Evolutionary conservation across 1,284 basidiomycete species (phyloP).

Genomic region (Thecaphora thlaspeos): DNA sequence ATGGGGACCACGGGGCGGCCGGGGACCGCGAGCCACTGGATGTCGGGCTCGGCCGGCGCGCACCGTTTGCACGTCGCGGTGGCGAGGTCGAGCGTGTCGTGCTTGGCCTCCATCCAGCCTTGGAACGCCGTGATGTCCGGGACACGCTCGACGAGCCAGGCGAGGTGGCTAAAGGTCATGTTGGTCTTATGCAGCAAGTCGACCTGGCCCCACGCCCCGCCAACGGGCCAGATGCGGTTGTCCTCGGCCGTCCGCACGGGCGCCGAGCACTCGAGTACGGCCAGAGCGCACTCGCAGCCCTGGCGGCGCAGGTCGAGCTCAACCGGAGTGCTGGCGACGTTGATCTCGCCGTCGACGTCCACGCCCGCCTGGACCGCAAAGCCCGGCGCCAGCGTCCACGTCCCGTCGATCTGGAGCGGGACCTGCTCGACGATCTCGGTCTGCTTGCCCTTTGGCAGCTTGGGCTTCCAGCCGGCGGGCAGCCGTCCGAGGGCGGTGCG

Average conservation of each 20-base stretch:
- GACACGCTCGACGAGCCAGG: constrained; percentile 43
- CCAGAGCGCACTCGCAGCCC: constrained; percentile 29
- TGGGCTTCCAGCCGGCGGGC: constrained; percentile 36
- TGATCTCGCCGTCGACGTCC: constrained; percentile 22
- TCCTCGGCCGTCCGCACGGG: constrained; percentile 15
- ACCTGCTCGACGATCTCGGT: constrained; percentile 24
- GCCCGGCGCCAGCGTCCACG: constrained; percentile 19
- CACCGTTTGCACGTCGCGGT: constrained; percentile 67
- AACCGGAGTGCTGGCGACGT: constrained; percentile 16
- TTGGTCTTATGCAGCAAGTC: constrained; percentile 44
- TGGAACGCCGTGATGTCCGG: constrained; percentile 23
- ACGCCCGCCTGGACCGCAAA: constrained; percentile 17
- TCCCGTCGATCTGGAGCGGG: constrained; percentile 23
- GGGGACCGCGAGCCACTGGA: constrained; percentile 67
- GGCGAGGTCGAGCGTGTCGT: constrained; percentile 21
- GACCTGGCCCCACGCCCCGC: constrained; percentile 35
- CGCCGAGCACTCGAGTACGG: constrained; percentile 33
- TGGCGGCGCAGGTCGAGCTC: constrained; percentile 21
- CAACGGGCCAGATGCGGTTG: constrained; percentile 37
- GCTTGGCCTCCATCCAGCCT: constrained; percentile 30
- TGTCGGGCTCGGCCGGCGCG: constrained; percentile 72
- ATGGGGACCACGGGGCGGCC: constrained; percentile 33
- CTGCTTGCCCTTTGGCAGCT: constrained; percentile 12
- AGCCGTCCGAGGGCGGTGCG: constrained; percentile 28
- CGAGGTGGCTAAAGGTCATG: constrained; percentile 38